phyloP scores from a whole-genome alignment of 1,139 yeast species.

The Yamadazyma blattariae region DNA sequence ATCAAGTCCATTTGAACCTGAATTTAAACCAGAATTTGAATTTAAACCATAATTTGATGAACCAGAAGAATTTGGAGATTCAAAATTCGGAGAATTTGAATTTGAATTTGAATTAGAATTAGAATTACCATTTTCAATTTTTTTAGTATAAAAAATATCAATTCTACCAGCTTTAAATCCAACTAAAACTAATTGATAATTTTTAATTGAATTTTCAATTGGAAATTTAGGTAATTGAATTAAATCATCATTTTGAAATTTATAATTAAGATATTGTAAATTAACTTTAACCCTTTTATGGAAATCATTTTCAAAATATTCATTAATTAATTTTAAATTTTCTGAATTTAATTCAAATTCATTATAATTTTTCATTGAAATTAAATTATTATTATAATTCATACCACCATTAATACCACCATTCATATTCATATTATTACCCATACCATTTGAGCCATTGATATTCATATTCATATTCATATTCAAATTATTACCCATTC shows the following conservation, averaged over 20 bases:
- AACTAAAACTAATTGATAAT: slow-evolving; percentile 55
- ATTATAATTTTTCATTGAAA: no score
- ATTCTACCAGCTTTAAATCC: slow-evolving; percentile 84
- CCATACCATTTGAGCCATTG: slow-evolving; percentile 6
- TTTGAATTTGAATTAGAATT: no score
- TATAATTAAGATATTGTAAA: slow-evolving; percentile 20
- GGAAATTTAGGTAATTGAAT: slow-evolving; percentile 41
- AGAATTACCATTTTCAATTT: slow-evolving; percentile 5
- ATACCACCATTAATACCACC: not conserved
- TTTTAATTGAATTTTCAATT: slow-evolving; percentile 30
- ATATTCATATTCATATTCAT: not conserved
- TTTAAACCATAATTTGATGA: no score
- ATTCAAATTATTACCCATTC: not conserved
- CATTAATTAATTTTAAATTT: slow-evolving; percentile 24
- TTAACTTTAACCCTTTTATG: slow-evolving; percentile 42
- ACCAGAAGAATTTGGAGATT: no score
- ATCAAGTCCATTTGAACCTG: not conserved
- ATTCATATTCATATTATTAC: not conserved
- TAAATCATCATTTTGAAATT: slow-evolving; percentile 24
- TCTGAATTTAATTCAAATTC: slow-evolving; percentile 3
- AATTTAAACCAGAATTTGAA: no score
- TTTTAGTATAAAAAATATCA: slow-evolving; percentile 68
- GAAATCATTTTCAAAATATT: slow-evolving; percentile 38
- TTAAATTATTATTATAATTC: not conserved
- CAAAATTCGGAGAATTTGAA: no score